Conservation (phyloP, 2,329 filamentous ascomycete genomes). For the Rhytidhysteron rufulum region DNA sequence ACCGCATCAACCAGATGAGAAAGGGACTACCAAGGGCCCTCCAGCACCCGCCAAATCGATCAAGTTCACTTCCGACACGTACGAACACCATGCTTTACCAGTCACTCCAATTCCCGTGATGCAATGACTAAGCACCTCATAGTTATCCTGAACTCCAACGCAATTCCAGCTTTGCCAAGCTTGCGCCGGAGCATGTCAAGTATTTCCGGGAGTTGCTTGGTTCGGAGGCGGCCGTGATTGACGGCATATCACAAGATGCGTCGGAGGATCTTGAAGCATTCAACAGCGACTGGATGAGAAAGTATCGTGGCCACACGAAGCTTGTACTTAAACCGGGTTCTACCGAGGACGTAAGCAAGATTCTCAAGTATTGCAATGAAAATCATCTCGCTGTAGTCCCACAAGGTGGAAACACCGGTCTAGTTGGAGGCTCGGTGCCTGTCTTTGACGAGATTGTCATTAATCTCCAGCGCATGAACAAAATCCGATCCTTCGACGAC, state of each 20-base stretch:
- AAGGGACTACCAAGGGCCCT: conserved; percentile 30
- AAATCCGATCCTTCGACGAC: conserved; percentile 86
- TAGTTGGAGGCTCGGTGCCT: conserved; percentile 92
- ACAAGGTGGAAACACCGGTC: conserved; percentile 93
- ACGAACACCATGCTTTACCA: conserved; percentile 20
- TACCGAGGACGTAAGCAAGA: conserved; percentile 83
- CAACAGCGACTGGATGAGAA: conserved; percentile 99
- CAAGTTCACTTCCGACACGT: conserved; percentile 79
- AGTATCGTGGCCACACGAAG: conserved; percentile 86
- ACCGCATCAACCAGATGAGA: conserved; percentile 35
- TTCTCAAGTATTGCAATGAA: conserved; percentile 93
- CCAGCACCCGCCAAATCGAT: conserved; percentile 43
- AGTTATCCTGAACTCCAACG: conserved; percentile 77
- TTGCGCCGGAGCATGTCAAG: conserved; percentile 75
- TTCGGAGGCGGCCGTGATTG: conserved; percentile 73
- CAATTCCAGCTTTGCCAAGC: conserved; percentile 66
- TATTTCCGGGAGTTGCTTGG: conserved; percentile 81
- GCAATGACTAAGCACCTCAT: conserved; percentile 4
- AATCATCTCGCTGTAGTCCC: conserved; percentile 89
- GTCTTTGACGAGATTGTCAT: conserved; percentile 98
- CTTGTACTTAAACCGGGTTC: conserved; percentile 82
- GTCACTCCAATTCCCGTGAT: background rate
- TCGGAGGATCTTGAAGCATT: conserved; percentile 82
- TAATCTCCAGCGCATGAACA: conserved; percentile 85
- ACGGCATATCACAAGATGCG: conserved; percentile 72